Base-by-base conservation (phyloP, 78 protist species). In the Cavenderia fasciculata region DNA sequence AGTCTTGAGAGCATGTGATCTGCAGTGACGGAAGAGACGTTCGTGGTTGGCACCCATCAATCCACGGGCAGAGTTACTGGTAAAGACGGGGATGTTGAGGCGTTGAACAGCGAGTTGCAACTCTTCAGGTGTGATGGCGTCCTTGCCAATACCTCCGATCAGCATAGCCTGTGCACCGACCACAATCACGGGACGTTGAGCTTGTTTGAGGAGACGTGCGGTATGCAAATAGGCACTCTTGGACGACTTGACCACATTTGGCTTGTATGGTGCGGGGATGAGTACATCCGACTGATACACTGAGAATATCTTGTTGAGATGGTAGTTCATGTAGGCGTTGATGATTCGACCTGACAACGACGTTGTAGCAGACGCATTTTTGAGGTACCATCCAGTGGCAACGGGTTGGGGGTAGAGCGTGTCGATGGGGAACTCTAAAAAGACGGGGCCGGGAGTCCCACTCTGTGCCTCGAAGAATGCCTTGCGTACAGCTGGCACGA, bases 391-490 rank as follows among this genome's bases (percentile, higher is more conserved):
- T 18, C 74, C 57, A 21, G 12, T 12, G 0, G 65, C 59, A 11
- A 82, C 21, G 2, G 90, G 59, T 31, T 82, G 85, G 25, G 93
- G 93, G 40, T 90, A 95, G 40, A 95, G 91, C 0, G 76, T 41
- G 25, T 95, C 97, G 23, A 95, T 74, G 3, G 97, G 97, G 18
- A 92, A 56, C 27, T 95, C 97, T 7, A 95, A 59, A 69, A 95
- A 95, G 8, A 95, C 97, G 7, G 97, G 97, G 1, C 97, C 97
- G 2, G 97, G 97, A 43, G 85, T 70, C 29, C 97, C 96, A 19
- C 36, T 11, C 49, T 59, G 70, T 25, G 87, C 84, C 23, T 38
- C 49, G 19, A 31, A 43, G 40, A 59, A 93, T 4, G 85, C 97
- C 59, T 73, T 40, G 19, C 49, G 77, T 12, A 95, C 12, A 10